Percentiles rank a stretch among this genome's conserved stretches.
Conservation (phyloP, 768 basidiomycete genomes). For the Kwoniella pini region DNA sequence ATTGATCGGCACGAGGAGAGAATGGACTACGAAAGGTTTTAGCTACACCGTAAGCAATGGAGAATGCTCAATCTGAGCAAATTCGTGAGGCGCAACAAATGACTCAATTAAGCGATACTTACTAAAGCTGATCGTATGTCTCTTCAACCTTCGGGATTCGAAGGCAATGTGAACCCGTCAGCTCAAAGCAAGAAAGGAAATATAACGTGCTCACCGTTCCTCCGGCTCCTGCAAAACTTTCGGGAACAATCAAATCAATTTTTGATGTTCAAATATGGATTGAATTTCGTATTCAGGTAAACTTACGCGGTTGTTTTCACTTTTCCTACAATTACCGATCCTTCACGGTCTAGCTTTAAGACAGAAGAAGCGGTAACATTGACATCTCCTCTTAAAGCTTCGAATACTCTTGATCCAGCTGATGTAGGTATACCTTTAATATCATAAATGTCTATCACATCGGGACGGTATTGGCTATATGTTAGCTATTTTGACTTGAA, state of each 20-base stretch:
- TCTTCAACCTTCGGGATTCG: conserved; percentile 13
- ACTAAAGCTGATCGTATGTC: conserved; percentile 20
- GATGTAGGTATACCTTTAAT: conserved; percentile 55
- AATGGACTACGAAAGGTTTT: conserved; percentile 25
- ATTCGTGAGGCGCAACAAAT: neutral
- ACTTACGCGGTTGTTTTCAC: conserved; percentile 56
- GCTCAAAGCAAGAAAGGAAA: no score
- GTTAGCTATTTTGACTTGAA: no score
- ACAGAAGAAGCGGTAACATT: conserved; percentile 57
- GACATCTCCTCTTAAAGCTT: conserved; percentile 54
- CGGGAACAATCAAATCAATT: no score
- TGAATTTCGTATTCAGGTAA: no score
- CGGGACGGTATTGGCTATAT: neutral
- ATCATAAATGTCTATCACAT: conserved; percentile 59
- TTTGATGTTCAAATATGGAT: no score
- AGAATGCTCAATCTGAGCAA: neutral
- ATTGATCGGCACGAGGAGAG: conserved; percentile 48
- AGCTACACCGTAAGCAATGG: neutral
- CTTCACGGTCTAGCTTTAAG: conserved; percentile 59
- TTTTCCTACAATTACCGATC: conserved; percentile 62
- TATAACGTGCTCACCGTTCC: no score
- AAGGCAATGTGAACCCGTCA: no score
- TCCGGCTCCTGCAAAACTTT: no score
- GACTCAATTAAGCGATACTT: neutral
- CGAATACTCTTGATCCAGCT: conserved; percentile 56